These are phyloP conservation scores for Adansonia digitata DNA, from an alignment of 345 rosid genomes.

Conservation along the genomic window DNA sequence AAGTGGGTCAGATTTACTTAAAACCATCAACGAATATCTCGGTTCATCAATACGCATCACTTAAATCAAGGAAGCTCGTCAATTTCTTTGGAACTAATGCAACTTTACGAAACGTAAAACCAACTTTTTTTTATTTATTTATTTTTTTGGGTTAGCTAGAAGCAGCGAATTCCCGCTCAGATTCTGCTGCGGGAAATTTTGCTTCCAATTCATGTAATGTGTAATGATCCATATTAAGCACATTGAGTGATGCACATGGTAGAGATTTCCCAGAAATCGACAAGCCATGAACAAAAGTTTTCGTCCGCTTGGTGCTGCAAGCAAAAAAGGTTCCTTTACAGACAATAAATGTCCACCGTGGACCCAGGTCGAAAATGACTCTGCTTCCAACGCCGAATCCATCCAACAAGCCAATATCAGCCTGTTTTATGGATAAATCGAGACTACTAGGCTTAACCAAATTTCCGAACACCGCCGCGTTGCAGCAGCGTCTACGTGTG, in stretches of 20 bases:
- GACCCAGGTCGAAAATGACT: conserved; percentile 15
- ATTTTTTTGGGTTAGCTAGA: not conserved
- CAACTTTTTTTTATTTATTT: not conserved
- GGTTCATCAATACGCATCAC: not conserved
- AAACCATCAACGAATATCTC: not conserved
- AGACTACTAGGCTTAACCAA: not conserved
- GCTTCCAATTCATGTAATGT: not conserved
- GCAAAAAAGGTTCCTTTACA: not conserved
- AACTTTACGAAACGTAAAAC: not conserved
- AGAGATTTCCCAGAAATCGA: conserved; percentile 9
- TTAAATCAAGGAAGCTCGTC: not conserved
- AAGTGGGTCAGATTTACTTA: conserved; percentile 3
- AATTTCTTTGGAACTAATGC: not conserved
- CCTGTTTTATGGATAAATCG: not conserved
- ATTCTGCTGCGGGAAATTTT: not conserved
- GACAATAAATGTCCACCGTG: conserved; percentile 17
- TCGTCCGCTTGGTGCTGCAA: not conserved
- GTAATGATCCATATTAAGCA: conserved; percentile 10
- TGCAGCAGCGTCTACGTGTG: not conserved
- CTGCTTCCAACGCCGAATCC: conserved; percentile 23
- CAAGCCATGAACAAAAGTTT: not conserved
- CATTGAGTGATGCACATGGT: conserved; percentile 4
- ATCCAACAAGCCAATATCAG: conserved; percentile 24
- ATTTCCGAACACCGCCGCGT: not conserved
- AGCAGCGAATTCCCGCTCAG: not conserved